A percentile compares a stretch with the other conserved stretches of the same genome.
These are phyloP conservation scores for Combretum micranthum DNA, from an alignment of 345 rosid species.

Conservation along the genomic window DNA sequence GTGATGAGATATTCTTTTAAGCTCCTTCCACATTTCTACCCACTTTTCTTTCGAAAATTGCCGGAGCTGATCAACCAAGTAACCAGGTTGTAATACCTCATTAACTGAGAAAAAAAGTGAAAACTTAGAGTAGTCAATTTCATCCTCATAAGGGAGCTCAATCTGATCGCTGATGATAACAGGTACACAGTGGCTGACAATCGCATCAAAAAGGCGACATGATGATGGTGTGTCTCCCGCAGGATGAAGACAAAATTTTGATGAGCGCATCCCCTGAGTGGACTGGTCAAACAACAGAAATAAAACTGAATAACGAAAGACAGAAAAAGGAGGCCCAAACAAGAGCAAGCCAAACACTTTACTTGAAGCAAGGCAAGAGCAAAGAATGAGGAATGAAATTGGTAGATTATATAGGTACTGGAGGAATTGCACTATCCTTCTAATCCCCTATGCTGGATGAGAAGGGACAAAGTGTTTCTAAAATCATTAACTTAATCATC, in stretches of 20 bases:
- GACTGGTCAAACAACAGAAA: constrained; percentile 36
- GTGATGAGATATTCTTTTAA: constrained; percentile 70
- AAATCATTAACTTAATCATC: too few species aligned
- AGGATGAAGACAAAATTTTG: constrained; percentile 84
- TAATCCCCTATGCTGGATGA: too few species aligned
- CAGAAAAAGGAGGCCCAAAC: background rate
- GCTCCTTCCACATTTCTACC: constrained; percentile 61
- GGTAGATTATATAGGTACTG: background rate
- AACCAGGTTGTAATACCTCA: constrained; percentile 64
- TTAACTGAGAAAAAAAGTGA: constrained; percentile 67
- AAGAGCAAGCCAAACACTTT: background rate
- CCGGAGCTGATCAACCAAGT: constrained; percentile 57
- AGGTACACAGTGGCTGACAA: constrained; percentile 82
- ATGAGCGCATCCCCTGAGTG: constrained; percentile 74
- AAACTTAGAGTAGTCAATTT: constrained; percentile 65
- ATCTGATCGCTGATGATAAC: constrained; percentile 75
- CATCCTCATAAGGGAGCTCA: constrained; percentile 86
- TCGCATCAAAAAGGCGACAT: constrained; percentile 79
- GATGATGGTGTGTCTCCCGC: constrained; percentile 97
- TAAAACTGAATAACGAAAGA: constrained; percentile 13
- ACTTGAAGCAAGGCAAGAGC: background rate
- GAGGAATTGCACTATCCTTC: too few species aligned
- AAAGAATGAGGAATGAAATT: background rate
- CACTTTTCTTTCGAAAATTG: constrained; percentile 66
- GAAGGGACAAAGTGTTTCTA: too few species aligned